Evolutionary conservation across 441 rosid species (phyloP).

Genomic region (Adansonia madagascariensis): DNA sequence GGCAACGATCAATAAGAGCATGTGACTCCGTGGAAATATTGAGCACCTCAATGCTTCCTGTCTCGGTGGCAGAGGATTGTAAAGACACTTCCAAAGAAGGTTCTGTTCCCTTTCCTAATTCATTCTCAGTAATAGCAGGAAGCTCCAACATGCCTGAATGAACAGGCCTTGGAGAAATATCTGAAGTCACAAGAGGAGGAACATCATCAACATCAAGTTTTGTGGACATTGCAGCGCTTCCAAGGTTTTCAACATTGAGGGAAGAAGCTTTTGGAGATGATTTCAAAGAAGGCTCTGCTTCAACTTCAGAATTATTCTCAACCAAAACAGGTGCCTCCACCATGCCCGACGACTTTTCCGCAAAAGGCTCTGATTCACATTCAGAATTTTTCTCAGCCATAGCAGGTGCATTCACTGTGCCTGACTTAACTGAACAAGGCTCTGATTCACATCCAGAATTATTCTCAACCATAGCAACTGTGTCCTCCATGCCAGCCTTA

Average conservation of each 20-base stretch:
- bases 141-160: conserved; percentile 14
- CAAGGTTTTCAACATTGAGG: not conserved
- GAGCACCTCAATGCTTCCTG: not conserved
- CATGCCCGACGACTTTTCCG: not conserved
- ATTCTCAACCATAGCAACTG: not conserved
- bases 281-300: conserved; percentile 7
- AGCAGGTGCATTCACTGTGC: not conserved
- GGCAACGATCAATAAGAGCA: not conserved
- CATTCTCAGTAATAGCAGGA: not conserved
- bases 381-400: conserved; percentile 8
- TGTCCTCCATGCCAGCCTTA: not conserved
- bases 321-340: not conserved
- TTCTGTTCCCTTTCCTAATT: conserved; percentile 1
- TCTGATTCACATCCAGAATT: conserved; percentile 10
- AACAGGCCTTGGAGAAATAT: conserved; percentile 20
- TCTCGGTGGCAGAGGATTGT: not conserved
- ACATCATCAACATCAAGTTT: conserved; percentile 15
- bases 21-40: not conserved
- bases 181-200: not conserved
- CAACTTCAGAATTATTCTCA: not conserved
- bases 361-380: not conserved
- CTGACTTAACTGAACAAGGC: not conserved
- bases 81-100: not conserved
- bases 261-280: conserved; percentile 9
- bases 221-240: not conserved